A percentile compares a stretch with the other conserved stretches of the same genome.
These are phyloP conservation scores for Clathrus columnatus DNA, from an alignment of 768 basidiomycete genomes.

Conservation along the genomic window DNA sequence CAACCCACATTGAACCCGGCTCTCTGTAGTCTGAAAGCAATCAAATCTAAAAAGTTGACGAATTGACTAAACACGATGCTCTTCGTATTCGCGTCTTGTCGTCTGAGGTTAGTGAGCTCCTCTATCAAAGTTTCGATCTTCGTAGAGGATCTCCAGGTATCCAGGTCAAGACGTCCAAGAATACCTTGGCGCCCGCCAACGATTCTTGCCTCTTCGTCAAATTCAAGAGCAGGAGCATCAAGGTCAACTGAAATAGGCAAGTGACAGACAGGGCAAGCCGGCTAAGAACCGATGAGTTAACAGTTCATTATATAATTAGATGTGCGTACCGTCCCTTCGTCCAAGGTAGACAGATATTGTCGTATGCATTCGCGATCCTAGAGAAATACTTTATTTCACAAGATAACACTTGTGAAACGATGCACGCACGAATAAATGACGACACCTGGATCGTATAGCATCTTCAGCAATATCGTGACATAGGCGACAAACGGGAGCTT, in stretches of 20 bases:
- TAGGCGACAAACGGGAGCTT: constrained; percentile 85
- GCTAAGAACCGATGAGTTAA: constrained; percentile 33
- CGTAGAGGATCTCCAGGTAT: constrained; percentile 89
- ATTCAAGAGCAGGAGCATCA: constrained; percentile 86
- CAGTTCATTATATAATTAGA: constrained; percentile 9
- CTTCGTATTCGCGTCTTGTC: constrained; percentile 86
- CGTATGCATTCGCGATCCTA: constrained; percentile 86
- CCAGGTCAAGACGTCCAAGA: constrained; percentile 79
- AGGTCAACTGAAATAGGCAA: constrained; percentile 87
- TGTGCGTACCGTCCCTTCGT: constrained; percentile 58
- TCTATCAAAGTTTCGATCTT: constrained; percentile 97
- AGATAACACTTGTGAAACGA: background rate
- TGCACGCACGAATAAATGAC: constrained; percentile 63
- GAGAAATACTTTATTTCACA: background rate
- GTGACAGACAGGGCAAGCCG: constrained; percentile 93
- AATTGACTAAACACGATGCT: constrained; percentile 97
- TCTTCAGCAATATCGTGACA: constrained; percentile 97
- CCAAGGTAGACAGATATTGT: constrained; percentile 74
- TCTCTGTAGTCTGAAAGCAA: constrained; percentile 84
- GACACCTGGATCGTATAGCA: constrained; percentile 88
- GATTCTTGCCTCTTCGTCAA: constrained; percentile 46
- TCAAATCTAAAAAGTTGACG: constrained; percentile 86
- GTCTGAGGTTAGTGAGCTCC: constrained; percentile 77
- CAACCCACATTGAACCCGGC: constrained; percentile 77
- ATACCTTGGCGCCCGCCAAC: constrained; percentile 71